Percentiles rank a stretch among this genome's conserved stretches.
These are phyloP conservation scores for Coffea canephora DNA, from an alignment of 257 asterid species.

Conservation along the genomic window DNA sequence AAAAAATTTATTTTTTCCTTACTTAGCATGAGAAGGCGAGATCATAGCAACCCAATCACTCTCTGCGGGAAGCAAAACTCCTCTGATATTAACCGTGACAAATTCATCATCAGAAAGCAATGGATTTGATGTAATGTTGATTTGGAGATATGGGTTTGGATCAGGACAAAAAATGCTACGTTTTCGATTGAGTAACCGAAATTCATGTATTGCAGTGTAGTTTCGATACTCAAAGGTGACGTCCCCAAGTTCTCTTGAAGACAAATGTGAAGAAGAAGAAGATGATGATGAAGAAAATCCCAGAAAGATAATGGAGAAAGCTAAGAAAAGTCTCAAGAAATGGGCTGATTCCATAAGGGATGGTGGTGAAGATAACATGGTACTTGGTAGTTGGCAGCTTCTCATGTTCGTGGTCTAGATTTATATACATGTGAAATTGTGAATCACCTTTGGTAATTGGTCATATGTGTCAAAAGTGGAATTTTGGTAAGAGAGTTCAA, in stretches of 20 bases:
- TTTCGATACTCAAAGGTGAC: slow-evolving; percentile 32
- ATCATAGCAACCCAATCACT: slow-evolving; percentile 80
- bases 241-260: slow-evolving; percentile 4
- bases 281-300: background rate
- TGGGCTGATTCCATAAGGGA: background rate
- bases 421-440: too few species aligned
- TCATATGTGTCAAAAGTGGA: too few species aligned
- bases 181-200: slow-evolving; percentile 60
- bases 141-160: slow-evolving; percentile 45
- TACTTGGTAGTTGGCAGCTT: background rate
- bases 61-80: slow-evolving; percentile 45
- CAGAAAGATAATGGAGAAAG: slow-evolving; percentile 7
- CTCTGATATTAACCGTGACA: slow-evolving; percentile 51
- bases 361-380: background rate
- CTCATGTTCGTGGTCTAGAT: background rate
- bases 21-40: slow-evolving; percentile 72
- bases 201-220: slow-evolving; percentile 63
- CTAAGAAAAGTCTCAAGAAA: background rate
- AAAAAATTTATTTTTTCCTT: slow-evolving; percentile 15
- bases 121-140: slow-evolving; percentile 30
- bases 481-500: too few species aligned
- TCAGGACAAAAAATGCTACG: slow-evolving; percentile 33
- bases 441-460: too few species aligned
- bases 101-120: slow-evolving; percentile 48
- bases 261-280: slow-evolving; percentile 8